phyloP scores from a whole-genome alignment of 2,329 filamentous ascomycete species.

The Colletotrichum phormii region DNA sequence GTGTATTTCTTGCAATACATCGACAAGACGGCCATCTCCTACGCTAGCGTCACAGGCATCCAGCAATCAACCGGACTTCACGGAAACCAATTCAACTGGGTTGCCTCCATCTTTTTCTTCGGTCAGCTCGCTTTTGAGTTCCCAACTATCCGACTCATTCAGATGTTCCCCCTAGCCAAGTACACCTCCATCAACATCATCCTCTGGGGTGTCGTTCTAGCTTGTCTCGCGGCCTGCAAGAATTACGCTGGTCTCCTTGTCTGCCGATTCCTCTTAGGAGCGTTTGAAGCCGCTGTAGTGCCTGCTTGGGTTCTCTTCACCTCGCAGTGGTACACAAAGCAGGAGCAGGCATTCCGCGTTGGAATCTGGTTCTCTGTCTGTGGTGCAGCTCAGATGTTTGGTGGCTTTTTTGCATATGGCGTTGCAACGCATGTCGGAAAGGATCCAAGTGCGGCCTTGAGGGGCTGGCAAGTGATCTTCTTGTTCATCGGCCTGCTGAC shows the following conservation, averaged over 20 bases:
- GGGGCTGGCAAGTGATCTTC: slow-evolving; percentile 75
- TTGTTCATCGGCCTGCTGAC: slow-evolving; percentile 65
- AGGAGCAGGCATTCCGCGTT: slow-evolving; percentile 72
- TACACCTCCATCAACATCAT: slow-evolving; percentile 50
- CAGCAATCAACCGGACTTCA: slow-evolving; percentile 57
- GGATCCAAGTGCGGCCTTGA: slow-evolving; percentile 55
- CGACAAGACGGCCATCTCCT: slow-evolving; percentile 69
- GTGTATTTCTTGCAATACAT: slow-evolving; percentile 72
- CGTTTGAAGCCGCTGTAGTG: slow-evolving; percentile 76
- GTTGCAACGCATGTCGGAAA: slow-evolving; percentile 60
- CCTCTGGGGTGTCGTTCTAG: slow-evolving; percentile 55
- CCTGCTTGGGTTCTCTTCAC: slow-evolving; percentile 77
- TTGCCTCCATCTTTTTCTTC: slow-evolving; percentile 50
- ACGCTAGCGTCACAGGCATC: slow-evolving; percentile 68
- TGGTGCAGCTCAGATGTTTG: slow-evolving; percentile 52
- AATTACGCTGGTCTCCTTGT: slow-evolving; percentile 72
- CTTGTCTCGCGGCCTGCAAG: slow-evolving; percentile 71
- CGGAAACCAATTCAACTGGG: slow-evolving; percentile 57
- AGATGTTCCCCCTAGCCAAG: slow-evolving; percentile 51
- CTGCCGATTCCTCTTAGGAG: slow-evolving; percentile 75
- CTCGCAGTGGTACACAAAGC: slow-evolving; percentile 78
- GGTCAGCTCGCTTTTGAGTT: slow-evolving; percentile 51
- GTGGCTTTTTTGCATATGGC: slow-evolving; percentile 54
- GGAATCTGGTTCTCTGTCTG: slow-evolving; percentile 76
- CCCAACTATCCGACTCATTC: slow-evolving; percentile 51